These are phyloP conservation scores for Cyathus striatus DNA, from an alignment of 768 basidiomycete species.

Conservation along the genomic window DNA sequence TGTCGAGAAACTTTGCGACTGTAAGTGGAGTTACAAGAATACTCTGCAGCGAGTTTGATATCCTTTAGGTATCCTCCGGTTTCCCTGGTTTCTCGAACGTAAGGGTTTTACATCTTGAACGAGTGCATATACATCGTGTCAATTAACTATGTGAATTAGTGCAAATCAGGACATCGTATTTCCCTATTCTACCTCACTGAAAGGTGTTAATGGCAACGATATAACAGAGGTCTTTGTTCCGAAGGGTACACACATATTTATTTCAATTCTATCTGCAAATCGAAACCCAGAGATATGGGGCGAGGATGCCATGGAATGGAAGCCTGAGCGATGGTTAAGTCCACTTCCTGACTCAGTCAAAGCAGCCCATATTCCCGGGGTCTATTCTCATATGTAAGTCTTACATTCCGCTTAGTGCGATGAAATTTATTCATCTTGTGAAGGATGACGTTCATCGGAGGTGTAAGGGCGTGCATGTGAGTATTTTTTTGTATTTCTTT, in stretches of 20 bases:
- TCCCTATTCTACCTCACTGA: conserved; percentile 23
- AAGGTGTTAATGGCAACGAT: conserved; percentile 14
- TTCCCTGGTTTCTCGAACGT: conserved; percentile 16
- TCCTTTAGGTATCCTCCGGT: conserved; percentile 15
- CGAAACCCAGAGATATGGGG: conserved; percentile 34
- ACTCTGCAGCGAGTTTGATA: neutral
- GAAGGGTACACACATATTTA: conserved; percentile 21
- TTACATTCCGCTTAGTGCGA: no score
- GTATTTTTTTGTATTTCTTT: conserved; percentile 3
- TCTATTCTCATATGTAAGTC: conserved; percentile 18
- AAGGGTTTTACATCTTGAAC: neutral
- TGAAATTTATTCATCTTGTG: neutral
- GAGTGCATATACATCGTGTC: neutral
- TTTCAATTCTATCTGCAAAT: conserved; percentile 30
- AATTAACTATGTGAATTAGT: neutral
- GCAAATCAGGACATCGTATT: conserved; percentile 22
- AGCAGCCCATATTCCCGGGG: conserved; percentile 14
- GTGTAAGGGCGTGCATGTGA: conserved; percentile 28
- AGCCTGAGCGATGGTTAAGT: conserved; percentile 34
- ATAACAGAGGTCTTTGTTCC: conserved; percentile 22
- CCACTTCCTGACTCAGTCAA: conserved; percentile 18
- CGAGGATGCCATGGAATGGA: conserved; percentile 31
- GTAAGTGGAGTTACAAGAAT: conserved; percentile 8
- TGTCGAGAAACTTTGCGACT: conserved; percentile 28
- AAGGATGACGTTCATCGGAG: conserved; percentile 31